Evolutionary conservation across 768 basidiomycete species (phyloP), one percentile per base, ranked within the genome.

Genomic region (Boletales sp.): DNA sequence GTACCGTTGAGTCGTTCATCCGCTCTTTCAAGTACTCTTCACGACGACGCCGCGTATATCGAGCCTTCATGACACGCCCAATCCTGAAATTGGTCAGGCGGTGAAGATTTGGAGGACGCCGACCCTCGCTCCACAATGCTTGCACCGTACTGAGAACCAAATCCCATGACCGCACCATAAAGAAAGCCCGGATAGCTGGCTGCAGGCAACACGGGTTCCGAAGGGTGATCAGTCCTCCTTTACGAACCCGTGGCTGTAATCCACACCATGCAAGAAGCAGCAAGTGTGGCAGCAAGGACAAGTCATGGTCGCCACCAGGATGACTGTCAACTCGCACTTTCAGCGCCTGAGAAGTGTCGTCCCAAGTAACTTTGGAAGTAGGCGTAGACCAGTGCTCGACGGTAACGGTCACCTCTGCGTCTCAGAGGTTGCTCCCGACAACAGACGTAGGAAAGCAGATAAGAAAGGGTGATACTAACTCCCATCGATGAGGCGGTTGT

Each of bases 401-500:
- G 52, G 61, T 40, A 56, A 57, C 54, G 49, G 36, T 50, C 40
- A 53, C 54, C 57, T 55, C 56, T 52, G 47, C 45, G 54, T 44
- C 36, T 44, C 49, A 51, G 51, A 56, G 51, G 51, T 21, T 45
- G 40, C 47, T 59, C 50, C 60, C 52, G n/a, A 53, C 24, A 52
- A 68, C 40, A 56, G 44, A 56, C 48, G 55, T 42, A 61, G 67
- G 59, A 69, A 72, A 68, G 58, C 57, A 60, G 72, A 69, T 59
- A 65, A 63, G 67, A 68, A 68, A 61, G 66, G 78, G 74, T 75
- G 83, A 80, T 89, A 98, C 97, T 93, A 89, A 99, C 97, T 97
- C 78, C 94, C 93, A 87, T 99, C 97, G 83, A 99, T 94, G 75
- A 98, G 88, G 69, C 97, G 87, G 75, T 90, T 91, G 81, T 99